Evolutionary conservation across 805 yeast genomes (phyloP).

Genomic region (Spathaspora hagerdaliae): DNA sequence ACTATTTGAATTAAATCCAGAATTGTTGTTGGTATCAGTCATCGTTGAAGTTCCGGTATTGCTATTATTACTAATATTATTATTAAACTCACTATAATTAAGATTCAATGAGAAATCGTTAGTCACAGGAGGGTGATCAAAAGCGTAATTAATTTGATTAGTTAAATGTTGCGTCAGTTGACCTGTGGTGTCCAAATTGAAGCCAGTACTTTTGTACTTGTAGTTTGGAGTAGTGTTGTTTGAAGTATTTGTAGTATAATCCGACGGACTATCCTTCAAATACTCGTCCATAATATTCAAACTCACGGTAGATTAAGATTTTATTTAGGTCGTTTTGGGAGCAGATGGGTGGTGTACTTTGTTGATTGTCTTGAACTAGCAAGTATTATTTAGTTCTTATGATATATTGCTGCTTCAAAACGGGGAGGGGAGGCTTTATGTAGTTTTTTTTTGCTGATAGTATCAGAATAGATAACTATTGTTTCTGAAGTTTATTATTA

Average conservation of each 20-base stretch:
- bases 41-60: not conserved
- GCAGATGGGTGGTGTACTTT: too few relatives aligned
- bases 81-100: conserved; percentile 1
- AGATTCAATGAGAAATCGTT: conserved; percentile 5
- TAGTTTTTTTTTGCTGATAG: too few relatives aligned
- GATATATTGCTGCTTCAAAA: too few relatives aligned
- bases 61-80: not conserved
- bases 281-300: conserved; percentile 9
- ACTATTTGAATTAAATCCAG: conserved; percentile 3
- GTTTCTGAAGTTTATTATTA: too few relatives aligned
- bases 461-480: too few relatives aligned
- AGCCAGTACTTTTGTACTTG: conserved; percentile 3
- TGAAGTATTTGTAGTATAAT: conserved; percentile 1
- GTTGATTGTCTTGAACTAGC: too few relatives aligned
- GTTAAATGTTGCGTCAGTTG: not conserved
- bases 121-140: not conserved
- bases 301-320: too few relatives aligned
- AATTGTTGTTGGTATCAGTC: conserved; percentile 1
- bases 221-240: conserved; percentile 1
- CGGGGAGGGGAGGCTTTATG: too few relatives aligned
- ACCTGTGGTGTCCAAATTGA: not conserved
- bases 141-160: not conserved
- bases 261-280: conserved; percentile 11
- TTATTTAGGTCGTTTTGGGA: too few relatives aligned
- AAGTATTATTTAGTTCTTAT: too few relatives aligned